Evolutionary conservation across 2,329 filamentous ascomycete genomes (phyloP), one percentile per base, ranked within the genome.

Genomic region (Esteya vermicola): DNA sequence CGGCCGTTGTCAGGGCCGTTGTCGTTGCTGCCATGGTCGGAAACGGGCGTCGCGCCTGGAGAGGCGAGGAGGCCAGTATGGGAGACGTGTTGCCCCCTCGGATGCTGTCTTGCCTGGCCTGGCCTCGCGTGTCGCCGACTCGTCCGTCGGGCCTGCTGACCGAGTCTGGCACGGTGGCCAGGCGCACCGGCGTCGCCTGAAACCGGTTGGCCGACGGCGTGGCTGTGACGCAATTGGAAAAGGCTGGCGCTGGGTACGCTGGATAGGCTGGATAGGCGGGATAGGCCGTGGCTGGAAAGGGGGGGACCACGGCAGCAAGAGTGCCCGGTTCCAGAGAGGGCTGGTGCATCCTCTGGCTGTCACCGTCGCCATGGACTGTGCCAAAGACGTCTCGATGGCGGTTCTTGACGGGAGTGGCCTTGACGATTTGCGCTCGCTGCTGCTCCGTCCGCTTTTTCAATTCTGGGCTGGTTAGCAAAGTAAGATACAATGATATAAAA

Each of bases 331-430:
- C n/a, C n/a, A n/a, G n/a, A n/a, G 14, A 16, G 12, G 23, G 8
- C 35, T 16, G 14, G 6, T 57, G 57, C 22, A 60, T 54, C 33
- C 14, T 16, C 23, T 31, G 26, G 35, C 8, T 20, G 23, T 19
- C 14, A 6, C 20, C 30, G 30, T 27, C 39, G 19, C 18, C 13
- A 9, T 31, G 26, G 13, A 8, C 18, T 12, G 9, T 9, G 27
- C 19, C 55, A 44, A 72, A 55, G 2, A 63, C 63, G 46, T 75
- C 66, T 41, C 57, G 68, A 57, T 71, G 75, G 8, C 72, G 65
- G 36, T 63, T 64, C 45, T 67, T 71, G 23, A 64, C 62, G 2
- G 72, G 72, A 1, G 72, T 77, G 5, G 72, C 72, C 52, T 75
- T 74, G 39, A 77, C 64, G n/a, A n/a, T n/a, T n/a, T n/a, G n/a